Percentiles rank a stretch among this genome's conserved stretches.
phyloP scores from a whole-genome alignment of 345 rosid genomes.

The Syzygium oleosum region DNA sequence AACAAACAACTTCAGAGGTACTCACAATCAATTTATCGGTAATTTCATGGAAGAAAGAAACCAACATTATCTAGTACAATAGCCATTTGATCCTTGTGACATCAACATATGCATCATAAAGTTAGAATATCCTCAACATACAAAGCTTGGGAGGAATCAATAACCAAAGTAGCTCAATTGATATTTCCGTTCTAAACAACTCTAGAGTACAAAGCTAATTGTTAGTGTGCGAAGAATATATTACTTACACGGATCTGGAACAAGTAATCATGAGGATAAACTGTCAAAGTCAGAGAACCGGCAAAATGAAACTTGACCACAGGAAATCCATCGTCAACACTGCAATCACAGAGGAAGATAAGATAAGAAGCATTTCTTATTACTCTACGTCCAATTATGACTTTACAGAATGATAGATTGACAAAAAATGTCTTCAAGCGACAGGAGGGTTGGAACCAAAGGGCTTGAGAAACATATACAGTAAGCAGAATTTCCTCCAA shows the following conservation, averaged over 20 bases:
- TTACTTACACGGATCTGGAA: conserved; percentile 22
- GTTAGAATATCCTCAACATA: not conserved
- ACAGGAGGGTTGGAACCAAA: not conserved
- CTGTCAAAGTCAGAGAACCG: conserved; percentile 16
- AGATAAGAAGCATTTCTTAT: not conserved
- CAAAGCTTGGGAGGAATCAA: not conserved
- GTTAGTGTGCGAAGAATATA: not conserved
- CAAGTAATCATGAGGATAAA: conserved; percentile 26
- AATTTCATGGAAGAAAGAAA: not conserved
- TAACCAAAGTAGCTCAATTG: not conserved
- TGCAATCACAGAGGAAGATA: conserved; percentile 6
- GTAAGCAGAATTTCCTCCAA: not conserved
- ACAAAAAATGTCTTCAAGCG: not conserved
- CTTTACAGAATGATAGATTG: not conserved
- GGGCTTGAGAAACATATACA: not conserved
- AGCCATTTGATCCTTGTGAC: not conserved
- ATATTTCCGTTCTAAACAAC: not conserved
- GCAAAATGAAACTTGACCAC: conserved; percentile 19
- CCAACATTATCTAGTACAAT: not conserved
- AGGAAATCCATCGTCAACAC: conserved; percentile 27
- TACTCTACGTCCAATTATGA: not conserved
- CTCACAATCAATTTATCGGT: not conserved
- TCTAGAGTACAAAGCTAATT: not conserved
- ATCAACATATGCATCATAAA: not conserved
- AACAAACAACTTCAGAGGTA: not conserved